Base-by-base conservation (phyloP, 495 filamentous ascomycete genomes). In the Tirmania nivea region DNA sequence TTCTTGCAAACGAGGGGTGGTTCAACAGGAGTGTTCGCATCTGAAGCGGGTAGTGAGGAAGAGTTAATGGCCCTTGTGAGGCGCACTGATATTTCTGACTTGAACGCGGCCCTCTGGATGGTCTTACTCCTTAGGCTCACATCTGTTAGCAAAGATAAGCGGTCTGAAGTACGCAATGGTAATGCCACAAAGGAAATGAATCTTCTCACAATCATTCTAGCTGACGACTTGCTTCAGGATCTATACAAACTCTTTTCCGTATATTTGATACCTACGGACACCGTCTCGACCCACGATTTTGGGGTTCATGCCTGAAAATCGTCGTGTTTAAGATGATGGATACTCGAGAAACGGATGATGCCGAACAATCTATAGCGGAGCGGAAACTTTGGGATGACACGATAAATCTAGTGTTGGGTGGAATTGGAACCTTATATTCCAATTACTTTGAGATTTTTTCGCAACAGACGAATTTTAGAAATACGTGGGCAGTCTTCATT, bases 251-350 rank as follows among this genome's bases (percentile, higher is more conserved):
- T 0, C 68, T 95, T 14, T 75, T 95, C 53, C 75, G 87, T 37
- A 95, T 96, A 51, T 86, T 96, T 57, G 84, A 92, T 67, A 86
- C 84, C 4, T 86, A 87, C 55, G 87, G 83, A 31, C 84, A 89
- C 59, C 78, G 80, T 50, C 72, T 96, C 11, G 78, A 75, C 10
- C 75, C 83, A 0, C 74, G 80, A 59, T 80, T 86, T 10, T 94
- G 87, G 89, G 78, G 78, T 35, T 70, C 87, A 49, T 94, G 86
- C 63, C 74, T 94, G 50, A 79, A 81, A 53, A 75, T 77, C 10
- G 80, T 94, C 8, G 71, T 94, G 9, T 85, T 89, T 60, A 75
- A 74, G 42, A 78, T 94, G 70, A 69, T 92, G 48, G 69, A 75
- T 51, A 68, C 63, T 61, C 16, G 21, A 12, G 63, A 71, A 66